These are phyloP conservation scores for Cryptococcus neoformans DNA, from an alignment of 1,284 basidiomycete species.

Conservation along the genomic window DNA sequence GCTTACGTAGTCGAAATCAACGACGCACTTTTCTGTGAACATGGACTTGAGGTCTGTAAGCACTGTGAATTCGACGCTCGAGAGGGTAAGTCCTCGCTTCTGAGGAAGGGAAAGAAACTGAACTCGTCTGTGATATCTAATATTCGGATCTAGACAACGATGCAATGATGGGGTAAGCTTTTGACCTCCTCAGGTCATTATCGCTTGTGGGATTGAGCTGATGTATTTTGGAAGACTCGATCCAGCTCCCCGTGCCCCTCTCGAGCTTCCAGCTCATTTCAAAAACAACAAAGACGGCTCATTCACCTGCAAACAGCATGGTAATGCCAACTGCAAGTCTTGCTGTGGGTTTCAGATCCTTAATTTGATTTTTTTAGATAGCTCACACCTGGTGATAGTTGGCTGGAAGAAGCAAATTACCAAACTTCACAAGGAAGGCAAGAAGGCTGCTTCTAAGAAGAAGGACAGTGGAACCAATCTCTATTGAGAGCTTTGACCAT, in stretches of 20 bases:
- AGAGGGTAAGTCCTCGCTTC: slow-evolving; percentile 29
- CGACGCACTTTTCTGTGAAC: slow-evolving; percentile 51
- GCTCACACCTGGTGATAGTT: slow-evolving; percentile 24
- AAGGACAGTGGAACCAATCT: slow-evolving; percentile 33
- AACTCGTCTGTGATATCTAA: not conserved
- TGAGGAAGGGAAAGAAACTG: too few relatives aligned
- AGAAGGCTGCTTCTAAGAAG: slow-evolving; percentile 40
- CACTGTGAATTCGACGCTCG: slow-evolving; percentile 43
- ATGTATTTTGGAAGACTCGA: slow-evolving; percentile 27
- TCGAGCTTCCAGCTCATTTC: slow-evolving; percentile 45
- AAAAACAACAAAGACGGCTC: slow-evolving; percentile 46
- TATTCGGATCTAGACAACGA: slow-evolving; percentile 44
- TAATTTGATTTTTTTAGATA: not conserved
- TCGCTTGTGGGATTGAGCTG: not conserved
- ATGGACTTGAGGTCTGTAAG: slow-evolving; percentile 49
- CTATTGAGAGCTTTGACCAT: slow-evolving; percentile 11
- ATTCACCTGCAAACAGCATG: slow-evolving; percentile 49
- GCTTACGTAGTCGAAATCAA: slow-evolving; percentile 46
- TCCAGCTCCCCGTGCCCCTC: slow-evolving; percentile 37
- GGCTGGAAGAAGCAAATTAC: slow-evolving; percentile 50
- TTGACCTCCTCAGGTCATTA: not conserved
- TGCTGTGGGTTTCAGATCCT: slow-evolving; percentile 41
- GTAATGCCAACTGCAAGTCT: slow-evolving; percentile 44
- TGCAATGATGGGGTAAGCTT: slow-evolving; percentile 43
- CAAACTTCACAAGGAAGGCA: slow-evolving; percentile 47